These are phyloP conservation scores for Saccharomyces hybrid DNA, from an alignment of 1,139 yeast species.

Conservation along the genomic window DNA sequence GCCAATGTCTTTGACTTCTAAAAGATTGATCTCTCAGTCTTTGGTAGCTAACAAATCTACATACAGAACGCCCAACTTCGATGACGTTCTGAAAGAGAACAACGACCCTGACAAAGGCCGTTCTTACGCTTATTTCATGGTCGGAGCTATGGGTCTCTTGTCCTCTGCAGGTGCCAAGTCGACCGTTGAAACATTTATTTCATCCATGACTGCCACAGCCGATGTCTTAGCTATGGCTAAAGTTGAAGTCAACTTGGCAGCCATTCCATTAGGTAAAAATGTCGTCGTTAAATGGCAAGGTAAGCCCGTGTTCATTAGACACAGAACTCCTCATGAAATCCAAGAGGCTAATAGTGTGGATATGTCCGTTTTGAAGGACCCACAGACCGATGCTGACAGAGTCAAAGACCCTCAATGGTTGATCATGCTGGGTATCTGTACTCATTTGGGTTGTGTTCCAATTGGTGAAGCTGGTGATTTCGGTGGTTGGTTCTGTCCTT, in stretches of 20 bases:
- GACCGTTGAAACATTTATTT: constrained; percentile 90
- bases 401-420: constrained; percentile 98
- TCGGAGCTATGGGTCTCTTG: constrained; percentile 90
- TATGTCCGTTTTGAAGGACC: constrained; percentile 76
- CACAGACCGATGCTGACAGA: constrained; percentile 88
- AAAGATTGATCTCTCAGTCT: constrained; percentile 42
- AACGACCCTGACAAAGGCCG: constrained; percentile 65
- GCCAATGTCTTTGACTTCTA: constrained; percentile 5
- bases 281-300: constrained; percentile 99
- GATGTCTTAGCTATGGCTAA: constrained; percentile 99
- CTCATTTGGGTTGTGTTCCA: constrained; percentile 99
- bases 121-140: constrained; percentile 93
- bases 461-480: constrained; percentile 99
- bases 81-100: constrained; percentile 69
- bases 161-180: constrained; percentile 97
- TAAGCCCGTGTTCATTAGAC: constrained; percentile 99
- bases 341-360: constrained; percentile 88
- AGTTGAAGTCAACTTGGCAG: constrained; percentile 91
- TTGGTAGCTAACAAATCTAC: constrained; percentile 55
- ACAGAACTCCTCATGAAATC: constrained; percentile 90
- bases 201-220: constrained; percentile 95
- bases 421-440: constrained; percentile 98
- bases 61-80: constrained; percentile 90
- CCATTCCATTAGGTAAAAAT: constrained; percentile 96
- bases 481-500: constrained; percentile 99